phyloP scores from a whole-genome alignment of 169 alveolate genomes.

The Pseudocohnilembus persalinus region DNA sequence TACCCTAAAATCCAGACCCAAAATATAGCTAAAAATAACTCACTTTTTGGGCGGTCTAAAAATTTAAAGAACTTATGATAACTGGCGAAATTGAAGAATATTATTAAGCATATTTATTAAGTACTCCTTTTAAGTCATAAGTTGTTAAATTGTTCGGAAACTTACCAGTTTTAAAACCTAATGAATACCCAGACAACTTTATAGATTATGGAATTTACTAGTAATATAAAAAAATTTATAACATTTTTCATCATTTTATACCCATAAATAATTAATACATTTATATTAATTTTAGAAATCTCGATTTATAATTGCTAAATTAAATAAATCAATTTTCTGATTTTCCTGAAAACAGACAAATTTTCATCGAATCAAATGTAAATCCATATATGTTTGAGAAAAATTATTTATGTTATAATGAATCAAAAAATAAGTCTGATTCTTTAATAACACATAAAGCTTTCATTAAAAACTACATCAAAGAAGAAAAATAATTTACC shows the following conservation, averaged over 20 bases:
- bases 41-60: neutral
- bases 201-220: neutral
- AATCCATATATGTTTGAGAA: neutral
- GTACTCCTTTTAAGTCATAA: neutral
- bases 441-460: neutral
- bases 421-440: neutral
- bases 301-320: no score
- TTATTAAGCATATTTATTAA: neutral
- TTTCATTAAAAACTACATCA: neutral
- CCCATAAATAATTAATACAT: no score
- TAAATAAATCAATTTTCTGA: neutral
- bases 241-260: no score
- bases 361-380: neutral
- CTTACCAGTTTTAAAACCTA: neutral
- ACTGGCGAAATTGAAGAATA: neutral
- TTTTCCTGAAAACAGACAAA: neutral
- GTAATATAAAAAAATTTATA: no score
- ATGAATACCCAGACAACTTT: neutral
- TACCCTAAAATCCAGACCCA: neutral
- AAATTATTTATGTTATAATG: neutral
- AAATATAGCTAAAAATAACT: neutral
- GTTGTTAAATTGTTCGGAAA: neutral
- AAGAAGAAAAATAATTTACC: neutral
- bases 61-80: neutral
- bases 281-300: no score